Base-by-base conservation (phyloP, 768 basidiomycete species). In the Boletus coccyginus region DNA sequence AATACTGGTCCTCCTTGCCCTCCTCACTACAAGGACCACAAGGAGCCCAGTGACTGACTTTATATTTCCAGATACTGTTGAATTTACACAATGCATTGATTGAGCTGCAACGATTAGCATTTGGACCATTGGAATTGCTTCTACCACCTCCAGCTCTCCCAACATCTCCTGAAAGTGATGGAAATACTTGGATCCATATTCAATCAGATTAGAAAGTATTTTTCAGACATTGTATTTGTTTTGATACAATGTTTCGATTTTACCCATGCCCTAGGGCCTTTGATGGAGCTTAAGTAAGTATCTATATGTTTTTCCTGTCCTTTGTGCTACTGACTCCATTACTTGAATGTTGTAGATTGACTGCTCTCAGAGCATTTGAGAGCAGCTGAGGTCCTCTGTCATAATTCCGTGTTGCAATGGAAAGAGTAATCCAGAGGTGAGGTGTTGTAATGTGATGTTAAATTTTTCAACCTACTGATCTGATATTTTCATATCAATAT, bases 11-110 rank as follows among this genome's bases (percentile, higher is more conserved):
- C n/a, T n/a, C n/a, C n/a, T n/a, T n/a, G n/a, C n/a, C n/a, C n/a
- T n/a, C n/a, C n/a, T n/a, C n/a, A n/a, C n/a, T n/a, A n/a, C n/a
- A n/a, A n/a, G n/a, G n/a, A n/a, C n/a, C n/a, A n/a, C 12, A 1
- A 59, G 41, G 1, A 59, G n/a, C 6, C n/a, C 6, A 10, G 2
- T 36, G 2, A 59, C 12, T 4, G 52, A 32, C 7, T 38, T 2
- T 5, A 58, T 58, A 3, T 59, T 59, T 3, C 58, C 46, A 12
- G 31, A 17, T 7, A 56, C 55, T 1, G 33, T 56, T 11, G 55
- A 56, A 16, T 59, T 56, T 1, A 7, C 7, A 2, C 1, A 7
- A 4, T 48, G 5, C 53, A 59, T 59, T 2, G 41, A 7, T 5
- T 5, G 14, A 2, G 46, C 31, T 0, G 42, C 42, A 2, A 59